These are phyloP conservation scores for Colletotrichum sidae DNA, from an alignment of 2,329 filamentous ascomycete species.

Conservation along the genomic window DNA sequence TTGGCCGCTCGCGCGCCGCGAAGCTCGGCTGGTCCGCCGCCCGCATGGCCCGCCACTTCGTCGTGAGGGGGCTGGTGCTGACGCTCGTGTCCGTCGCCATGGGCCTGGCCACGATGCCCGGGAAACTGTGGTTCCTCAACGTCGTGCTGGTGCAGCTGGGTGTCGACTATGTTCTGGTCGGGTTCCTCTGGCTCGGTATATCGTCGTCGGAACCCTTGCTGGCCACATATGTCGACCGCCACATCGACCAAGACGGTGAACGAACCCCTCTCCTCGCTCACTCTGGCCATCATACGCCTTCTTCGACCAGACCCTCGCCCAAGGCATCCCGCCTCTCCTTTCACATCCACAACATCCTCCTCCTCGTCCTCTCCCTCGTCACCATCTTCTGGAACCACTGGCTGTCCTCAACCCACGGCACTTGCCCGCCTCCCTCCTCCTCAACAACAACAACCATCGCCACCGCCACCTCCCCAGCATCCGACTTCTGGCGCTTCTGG, in stretches of 20 bases:
- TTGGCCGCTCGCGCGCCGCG: slow-evolving; percentile 53
- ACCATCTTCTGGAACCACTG: slow-evolving; percentile 61
- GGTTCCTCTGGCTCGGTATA: slow-evolving; percentile 54
- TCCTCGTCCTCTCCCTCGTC: slow-evolving; percentile 48
- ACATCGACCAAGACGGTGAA: slow-evolving; percentile 36
- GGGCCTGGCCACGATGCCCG: slow-evolving; percentile 47
- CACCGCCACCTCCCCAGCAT: slow-evolving; percentile 30
- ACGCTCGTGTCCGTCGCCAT: slow-evolving; percentile 47
- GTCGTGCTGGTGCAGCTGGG: slow-evolving; percentile 57
- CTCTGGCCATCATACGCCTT: slow-evolving; percentile 7
- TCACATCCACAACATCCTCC: slow-evolving; percentile 53
- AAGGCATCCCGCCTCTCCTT: slow-evolving; percentile 47
- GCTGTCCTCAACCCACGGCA: slow-evolving; percentile 54
- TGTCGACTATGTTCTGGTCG: slow-evolving; percentile 57
- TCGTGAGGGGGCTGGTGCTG: slow-evolving; percentile 50
- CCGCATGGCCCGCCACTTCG: slow-evolving; percentile 53
- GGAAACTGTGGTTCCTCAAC: slow-evolving; percentile 56
- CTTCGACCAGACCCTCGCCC: slow-evolving; percentile 1
- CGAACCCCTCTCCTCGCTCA: slow-evolving; percentile 47
- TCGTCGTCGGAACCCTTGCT: slow-evolving; percentile 49
- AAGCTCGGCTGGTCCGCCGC: slow-evolving; percentile 52
- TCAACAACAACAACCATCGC: neutral
- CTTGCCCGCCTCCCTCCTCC: slow-evolving; percentile 43
- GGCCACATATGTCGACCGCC: slow-evolving; percentile 40
- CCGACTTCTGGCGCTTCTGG: slow-evolving; percentile 51